These are phyloP conservation scores for Fusarium lateritium DNA, from an alignment of 2,329 filamentous ascomycete species.

Conservation along the genomic window DNA sequence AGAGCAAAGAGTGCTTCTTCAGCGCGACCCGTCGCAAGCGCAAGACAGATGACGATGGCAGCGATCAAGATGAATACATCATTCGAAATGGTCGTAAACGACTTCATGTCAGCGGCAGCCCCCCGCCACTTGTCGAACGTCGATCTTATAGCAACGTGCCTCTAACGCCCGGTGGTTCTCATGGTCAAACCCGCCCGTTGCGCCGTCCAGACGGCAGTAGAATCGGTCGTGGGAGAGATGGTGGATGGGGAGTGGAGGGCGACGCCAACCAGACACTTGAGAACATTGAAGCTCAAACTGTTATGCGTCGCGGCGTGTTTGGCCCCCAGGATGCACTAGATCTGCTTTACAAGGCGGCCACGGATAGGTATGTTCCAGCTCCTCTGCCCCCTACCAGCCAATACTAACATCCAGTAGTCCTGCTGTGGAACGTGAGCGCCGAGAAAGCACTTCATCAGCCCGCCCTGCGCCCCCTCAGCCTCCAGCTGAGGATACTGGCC, in stretches of 20 bases:
- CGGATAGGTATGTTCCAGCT: slow-evolving; percentile 65
- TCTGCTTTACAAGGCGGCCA: slow-evolving; percentile 89
- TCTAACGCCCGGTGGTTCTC: slow-evolving; percentile 74
- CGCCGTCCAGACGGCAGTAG: slow-evolving; percentile 69
- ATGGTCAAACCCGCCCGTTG: slow-evolving; percentile 76
- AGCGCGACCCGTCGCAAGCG: slow-evolving; percentile 94
- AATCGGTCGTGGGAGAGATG: slow-evolving; percentile 44
- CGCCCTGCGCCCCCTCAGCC: slow-evolving; percentile 34
- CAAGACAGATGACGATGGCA: slow-evolving; percentile 74
- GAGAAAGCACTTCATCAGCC: slow-evolving; percentile 39
- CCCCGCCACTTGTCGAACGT: slow-evolving; percentile 61
- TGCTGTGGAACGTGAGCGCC: slow-evolving; percentile 44
- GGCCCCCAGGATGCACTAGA: slow-evolving; percentile 94
- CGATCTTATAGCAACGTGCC: slow-evolving; percentile 69
- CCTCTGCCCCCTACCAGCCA: slow-evolving; percentile 1
- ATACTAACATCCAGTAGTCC: slow-evolving; percentile 41
- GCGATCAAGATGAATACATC: slow-evolving; percentile 75
- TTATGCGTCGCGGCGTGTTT: slow-evolving; percentile 82
- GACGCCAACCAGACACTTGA: slow-evolving; percentile 74
- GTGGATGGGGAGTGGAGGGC: slow-evolving; percentile 60
- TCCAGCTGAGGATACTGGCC: slow-evolving; percentile 36
- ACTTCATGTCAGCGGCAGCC: slow-evolving; percentile 63
- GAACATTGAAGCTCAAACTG: slow-evolving; percentile 74
- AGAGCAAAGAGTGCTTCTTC: slow-evolving; percentile 98
- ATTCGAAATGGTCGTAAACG: slow-evolving; percentile 82